Percentiles rank a stretch among this genome's conserved stretches.
Evolutionary conservation across 345 rosid genomes (phyloP).

Genomic region (Trapa incisa): DNA sequence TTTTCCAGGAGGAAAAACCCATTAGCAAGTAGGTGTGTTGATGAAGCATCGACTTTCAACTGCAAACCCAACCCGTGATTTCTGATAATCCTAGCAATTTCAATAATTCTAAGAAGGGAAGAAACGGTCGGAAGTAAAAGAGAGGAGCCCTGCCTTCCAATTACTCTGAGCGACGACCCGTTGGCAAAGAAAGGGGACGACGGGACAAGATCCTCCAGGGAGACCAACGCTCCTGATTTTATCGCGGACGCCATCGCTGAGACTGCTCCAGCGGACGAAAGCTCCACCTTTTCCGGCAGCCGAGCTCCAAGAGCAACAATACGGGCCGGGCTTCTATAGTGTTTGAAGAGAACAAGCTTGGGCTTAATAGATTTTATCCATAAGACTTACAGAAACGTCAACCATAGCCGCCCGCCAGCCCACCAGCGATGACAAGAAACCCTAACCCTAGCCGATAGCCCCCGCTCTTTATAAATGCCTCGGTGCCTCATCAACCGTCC

Average conservation of each 20-base stretch:
- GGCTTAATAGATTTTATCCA: too few species aligned
- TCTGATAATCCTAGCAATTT: background rate
- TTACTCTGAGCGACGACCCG: conserved; percentile 55
- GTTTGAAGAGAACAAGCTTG: too few species aligned
- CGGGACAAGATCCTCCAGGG: conserved; percentile 38
- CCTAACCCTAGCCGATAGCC: conserved; percentile 5
- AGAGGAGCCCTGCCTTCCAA: conserved; percentile 37
- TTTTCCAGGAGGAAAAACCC: background rate
- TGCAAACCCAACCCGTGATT: background rate
- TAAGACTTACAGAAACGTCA: too few species aligned
- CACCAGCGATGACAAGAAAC: background rate
- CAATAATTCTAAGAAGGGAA: background rate
- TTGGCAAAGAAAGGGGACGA: conserved; percentile 45
- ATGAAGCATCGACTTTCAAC: background rate
- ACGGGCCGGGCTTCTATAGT: too few species aligned
- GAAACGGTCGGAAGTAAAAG: background rate
- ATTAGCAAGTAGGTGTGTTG: background rate
- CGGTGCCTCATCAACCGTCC: background rate
- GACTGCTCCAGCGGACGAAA: background rate
- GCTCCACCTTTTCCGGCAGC: background rate
- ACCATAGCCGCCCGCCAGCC: too few species aligned
- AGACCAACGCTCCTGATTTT: conserved; percentile 37
- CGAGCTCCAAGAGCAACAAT: background rate
- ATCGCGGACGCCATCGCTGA: conserved; percentile 24
- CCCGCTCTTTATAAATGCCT: background rate